These are phyloP conservation scores for Puccinia hordei DNA, from an alignment of 1,284 basidiomycete genomes.

Conservation along the genomic window DNA sequence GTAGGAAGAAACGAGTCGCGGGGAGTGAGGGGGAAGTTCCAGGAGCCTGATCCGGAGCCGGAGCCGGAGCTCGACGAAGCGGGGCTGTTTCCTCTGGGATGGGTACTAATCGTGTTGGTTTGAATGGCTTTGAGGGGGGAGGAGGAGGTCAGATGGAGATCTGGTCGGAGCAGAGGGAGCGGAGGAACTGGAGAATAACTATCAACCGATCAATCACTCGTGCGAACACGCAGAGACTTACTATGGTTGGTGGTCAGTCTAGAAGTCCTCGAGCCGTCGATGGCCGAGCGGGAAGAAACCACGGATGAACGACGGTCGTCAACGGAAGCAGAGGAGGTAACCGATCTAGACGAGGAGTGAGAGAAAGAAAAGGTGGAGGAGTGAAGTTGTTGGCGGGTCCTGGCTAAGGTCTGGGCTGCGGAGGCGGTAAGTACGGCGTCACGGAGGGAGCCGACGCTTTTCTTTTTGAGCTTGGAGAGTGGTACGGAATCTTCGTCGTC, in stretches of 20 bases:
- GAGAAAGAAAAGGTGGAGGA: not conserved
- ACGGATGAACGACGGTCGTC: too few relatives aligned
- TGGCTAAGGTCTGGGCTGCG: slow-evolving; percentile 1
- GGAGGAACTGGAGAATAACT: not conserved
- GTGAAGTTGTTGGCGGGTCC: slow-evolving; percentile 13
- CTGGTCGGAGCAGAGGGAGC: not conserved
- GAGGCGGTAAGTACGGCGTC: not conserved
- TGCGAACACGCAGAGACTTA: too few relatives aligned
- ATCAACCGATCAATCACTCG: too few relatives aligned
- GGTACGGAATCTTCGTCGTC: slow-evolving; percentile 24
- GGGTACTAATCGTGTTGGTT: too few relatives aligned
- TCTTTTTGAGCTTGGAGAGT: slow-evolving; percentile 38
- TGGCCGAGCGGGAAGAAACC: too few relatives aligned
- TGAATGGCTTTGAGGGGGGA: not conserved
- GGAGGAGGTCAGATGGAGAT: not conserved
- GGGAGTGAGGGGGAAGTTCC: slow-evolving; percentile 41
- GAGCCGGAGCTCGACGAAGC: slow-evolving; percentile 12
- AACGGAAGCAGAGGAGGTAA: too few relatives aligned
- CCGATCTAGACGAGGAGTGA: not conserved
- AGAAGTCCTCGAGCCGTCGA: too few relatives aligned
- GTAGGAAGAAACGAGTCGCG: not conserved
- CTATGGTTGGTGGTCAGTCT: too few relatives aligned
- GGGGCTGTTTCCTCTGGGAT: slow-evolving; percentile 34
- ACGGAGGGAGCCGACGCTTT: not conserved
- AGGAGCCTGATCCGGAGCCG: slow-evolving; percentile 1